phyloP scores from a whole-genome alignment of 2,329 filamentous ascomycete genomes.

The Elsinoe necatrix region DNA sequence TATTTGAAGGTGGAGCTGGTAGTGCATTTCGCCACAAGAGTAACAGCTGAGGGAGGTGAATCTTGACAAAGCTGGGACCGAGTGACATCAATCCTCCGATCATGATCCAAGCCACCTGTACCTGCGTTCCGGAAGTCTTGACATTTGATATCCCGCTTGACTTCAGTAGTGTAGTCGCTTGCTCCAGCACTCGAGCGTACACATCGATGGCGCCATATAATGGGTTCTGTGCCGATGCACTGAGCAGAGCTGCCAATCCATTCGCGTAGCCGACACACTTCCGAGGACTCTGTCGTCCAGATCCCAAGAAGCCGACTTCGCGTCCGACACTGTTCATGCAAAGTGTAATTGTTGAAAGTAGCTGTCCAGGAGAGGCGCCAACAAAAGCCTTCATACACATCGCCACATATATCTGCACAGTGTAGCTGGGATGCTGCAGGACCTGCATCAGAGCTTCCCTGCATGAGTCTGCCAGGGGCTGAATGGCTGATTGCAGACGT shows the following conservation, averaged over 20 bases:
- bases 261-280: slow-evolving; percentile 87
- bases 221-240: slow-evolving; percentile 78
- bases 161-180: slow-evolving; percentile 87
- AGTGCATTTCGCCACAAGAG: slow-evolving; percentile 95
- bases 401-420: slow-evolving; percentile 84
- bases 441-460: slow-evolving; percentile 84
- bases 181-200: slow-evolving; percentile 80
- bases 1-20: slow-evolving; percentile 86
- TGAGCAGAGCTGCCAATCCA: slow-evolving; percentile 81
- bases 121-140: slow-evolving; percentile 83
- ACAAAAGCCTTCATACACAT: slow-evolving; percentile 81
- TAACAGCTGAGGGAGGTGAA: slow-evolving; percentile 87
- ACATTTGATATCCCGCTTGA: slow-evolving; percentile 86
- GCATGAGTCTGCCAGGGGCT: slow-evolving; percentile 69
- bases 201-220: slow-evolving; percentile 93
- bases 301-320: slow-evolving; percentile 69
- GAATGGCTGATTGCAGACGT: slow-evolving; percentile 73
- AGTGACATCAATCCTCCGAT: slow-evolving; percentile 95
- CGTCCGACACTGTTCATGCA: slow-evolving; percentile 92
- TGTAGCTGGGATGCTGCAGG: slow-evolving; percentile 89
- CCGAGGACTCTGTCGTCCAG: slow-evolving; percentile 67
- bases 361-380: slow-evolving; percentile 81
- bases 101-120: slow-evolving; percentile 95
- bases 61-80: slow-evolving; percentile 97
- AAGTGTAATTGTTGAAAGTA: slow-evolving; percentile 82